Base-by-base conservation (phyloP, 805 yeast genomes). In the Dipodascus geniculatus region DNA sequence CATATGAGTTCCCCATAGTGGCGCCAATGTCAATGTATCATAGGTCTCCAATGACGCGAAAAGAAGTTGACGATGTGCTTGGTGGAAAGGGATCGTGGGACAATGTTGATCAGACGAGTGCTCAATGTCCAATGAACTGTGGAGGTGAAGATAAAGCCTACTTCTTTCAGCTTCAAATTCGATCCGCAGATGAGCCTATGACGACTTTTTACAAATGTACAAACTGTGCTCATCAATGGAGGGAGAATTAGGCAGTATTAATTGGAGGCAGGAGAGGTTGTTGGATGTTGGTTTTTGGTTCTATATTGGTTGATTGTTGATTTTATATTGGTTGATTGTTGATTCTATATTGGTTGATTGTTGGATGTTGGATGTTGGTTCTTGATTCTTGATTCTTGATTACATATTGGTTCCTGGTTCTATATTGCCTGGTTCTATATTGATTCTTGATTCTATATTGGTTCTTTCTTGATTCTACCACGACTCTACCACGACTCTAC, bases 181-280 rank as follows among this genome's bases (percentile, higher is more conserved):
- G 99, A 70, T 86, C 96, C 57, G 99, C 99, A 1, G 99, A 93
- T 77, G 99, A 93, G 73, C 99, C 99, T 22, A 93, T 93, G 98
- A 93, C 99, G 0, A 91, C 98, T 1, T 93, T 93, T 68, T 91
- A 87, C 69, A 89, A 91, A 69, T 93, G 99, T 73, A 89, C 89
- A 38, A 83, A 81, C 58, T 93, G 99, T 74, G 87, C 87, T 51
- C 79, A 88, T 65, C 95, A 91, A 70, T 93, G 99, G 99, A 85
- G 96, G 71, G 99, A 93, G 63, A 93, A 93, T 64, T 93, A 65
- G 59, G 11, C n/a, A n/a, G n/a, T n/a, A n/a, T n/a, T n/a, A n/a
- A n/a, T n/a, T n/a, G n/a, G n/a, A n/a, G n/a, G n/a, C n/a, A n/a
- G n/a, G n/a, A n/a, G n/a, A n/a, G n/a, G n/a, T n/a, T n/a, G n/a